Base-by-base conservation (phyloP, 352 stramenopile genomes). In the Globisporangium parvum region DNA sequence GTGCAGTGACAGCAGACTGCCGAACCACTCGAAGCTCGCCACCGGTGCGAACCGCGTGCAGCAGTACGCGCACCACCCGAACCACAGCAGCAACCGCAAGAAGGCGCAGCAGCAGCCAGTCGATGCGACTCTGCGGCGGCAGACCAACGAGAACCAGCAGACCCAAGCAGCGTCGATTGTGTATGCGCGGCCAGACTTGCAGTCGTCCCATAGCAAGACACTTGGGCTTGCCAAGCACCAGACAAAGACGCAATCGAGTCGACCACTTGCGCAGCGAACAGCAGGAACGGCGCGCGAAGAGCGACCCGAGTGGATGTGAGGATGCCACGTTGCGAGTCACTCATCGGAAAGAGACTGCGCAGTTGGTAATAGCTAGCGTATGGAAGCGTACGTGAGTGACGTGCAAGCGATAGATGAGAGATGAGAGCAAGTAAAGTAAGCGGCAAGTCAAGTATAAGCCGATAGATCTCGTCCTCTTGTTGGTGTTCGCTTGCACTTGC, bases 261-360 rank as follows among this genome's bases (percentile, higher is more conserved):
- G 31, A 17, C 20, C n/a, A 21, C 24, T 60, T 33, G 26, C 46
- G 6, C 21, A 40, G 23, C 48, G 28, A 23, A n/a, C 8, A 6
- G 39, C 9, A 31, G 45, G 24, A 39, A 20, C 23, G 0, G 39
- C 4, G 11, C 49, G 33, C 5, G 57, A 46, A 24, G 28, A 57
- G 31, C 49, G 50, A 48, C 57, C 49, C 6, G 57, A 57, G 39
- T 63, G 41, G 57, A 45, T 50, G 40, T 63, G 50, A 62, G 21
- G 45, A 21, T n/a, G 18, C 21, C 14, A 57, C 31, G 10, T 37
- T 37, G 41, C 17, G 10, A 35, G 23, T 46, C 21, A 20, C 39
- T 44, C 39, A n/a, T 10, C 14, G 41, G 40, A 46, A 33, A 48
- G 51, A 28, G 51, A 15, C 14, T 44, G 39, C 20, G 39, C 15